Conservation (phyloP, 805 yeast species). For the Zygosaccharomyces kombuchaensis region DNA sequence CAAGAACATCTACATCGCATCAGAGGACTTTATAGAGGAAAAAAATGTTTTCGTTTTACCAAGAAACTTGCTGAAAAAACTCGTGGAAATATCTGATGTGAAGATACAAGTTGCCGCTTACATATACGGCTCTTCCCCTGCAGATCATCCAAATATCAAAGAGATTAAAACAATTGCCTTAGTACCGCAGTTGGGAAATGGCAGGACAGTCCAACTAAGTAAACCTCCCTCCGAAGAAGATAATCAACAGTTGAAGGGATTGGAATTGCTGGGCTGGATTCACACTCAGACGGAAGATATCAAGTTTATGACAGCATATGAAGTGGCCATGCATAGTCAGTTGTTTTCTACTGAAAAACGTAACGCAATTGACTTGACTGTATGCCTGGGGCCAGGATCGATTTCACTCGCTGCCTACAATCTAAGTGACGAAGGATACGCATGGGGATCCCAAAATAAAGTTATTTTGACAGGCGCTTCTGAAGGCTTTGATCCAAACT, state of each 20-base stretch:
- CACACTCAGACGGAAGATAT: constrained; percentile 76
- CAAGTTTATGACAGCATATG: constrained; percentile 61
- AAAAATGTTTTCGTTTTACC: constrained; percentile 75
- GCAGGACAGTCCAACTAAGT: constrained; percentile 61
- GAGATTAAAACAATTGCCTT: constrained; percentile 72
- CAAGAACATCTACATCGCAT: constrained; percentile 66
- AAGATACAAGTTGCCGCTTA: constrained; percentile 79
- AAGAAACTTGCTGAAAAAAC: constrained; percentile 67
- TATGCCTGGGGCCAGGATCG: constrained; percentile 78
- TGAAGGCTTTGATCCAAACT: constrained; percentile 59
- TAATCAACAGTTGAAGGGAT: constrained; percentile 42
- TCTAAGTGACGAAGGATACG: constrained; percentile 58
- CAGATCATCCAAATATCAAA: constrained; percentile 65
- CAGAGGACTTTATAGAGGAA: constrained; percentile 58
- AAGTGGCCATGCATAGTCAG: constrained; percentile 55
- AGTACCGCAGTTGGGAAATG: constrained; percentile 84
- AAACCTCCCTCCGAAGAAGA: constrained; percentile 22
- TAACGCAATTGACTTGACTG: constrained; percentile 53
- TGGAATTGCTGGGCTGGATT: constrained; percentile 90
- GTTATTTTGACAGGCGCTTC: constrained; percentile 55
- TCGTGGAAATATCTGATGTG: constrained; percentile 75
- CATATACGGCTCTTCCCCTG: constrained; percentile 74
- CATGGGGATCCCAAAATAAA: constrained; percentile 70
- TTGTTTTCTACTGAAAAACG: constrained; percentile 36
- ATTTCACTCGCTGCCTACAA: constrained; percentile 67